A percentile compares a stretch with the other conserved stretches of the same genome.
Evolutionary conservation across 2,329 filamentous ascomycete species (phyloP).

Genomic region (Xylariaceae sp.): DNA sequence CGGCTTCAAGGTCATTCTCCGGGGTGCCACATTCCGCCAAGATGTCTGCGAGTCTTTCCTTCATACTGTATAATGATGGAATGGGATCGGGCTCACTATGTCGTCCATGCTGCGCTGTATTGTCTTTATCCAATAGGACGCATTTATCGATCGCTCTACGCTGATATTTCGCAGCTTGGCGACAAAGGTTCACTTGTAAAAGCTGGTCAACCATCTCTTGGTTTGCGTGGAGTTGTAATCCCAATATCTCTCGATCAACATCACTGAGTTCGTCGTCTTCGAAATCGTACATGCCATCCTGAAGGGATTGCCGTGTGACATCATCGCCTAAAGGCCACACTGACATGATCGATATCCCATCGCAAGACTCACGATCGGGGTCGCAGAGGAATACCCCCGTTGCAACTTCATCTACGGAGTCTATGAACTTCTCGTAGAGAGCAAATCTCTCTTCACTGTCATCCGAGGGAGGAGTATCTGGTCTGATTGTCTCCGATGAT

Average conservation of each 20-base stretch:
- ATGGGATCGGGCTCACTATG: conserved; percentile 1
- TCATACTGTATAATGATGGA: conserved; percentile 20
- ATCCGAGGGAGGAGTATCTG: conserved; percentile 1
- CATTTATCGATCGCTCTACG: conserved; percentile 22
- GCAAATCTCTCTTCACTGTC: conserved; percentile 14
- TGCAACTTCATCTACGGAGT: conserved; percentile 27
- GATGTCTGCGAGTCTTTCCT: conserved; percentile 27
- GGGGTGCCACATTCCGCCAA: conserved; percentile 14
- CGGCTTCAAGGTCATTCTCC: not conserved
- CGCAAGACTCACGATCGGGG: conserved; percentile 3
- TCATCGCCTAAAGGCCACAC: conserved; percentile 8
- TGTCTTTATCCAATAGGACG: conserved; percentile 14
- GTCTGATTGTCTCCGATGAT: not conserved
- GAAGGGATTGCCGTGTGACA: conserved; percentile 12
- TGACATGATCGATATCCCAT: conserved; percentile 4
- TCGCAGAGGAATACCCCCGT: conserved; percentile 22
- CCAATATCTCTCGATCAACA: conserved; percentile 20
- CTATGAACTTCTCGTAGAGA: conserved; percentile 21
- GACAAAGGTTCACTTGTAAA: conserved; percentile 20
- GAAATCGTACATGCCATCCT: conserved; percentile 25
- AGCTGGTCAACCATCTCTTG: conserved; percentile 23
- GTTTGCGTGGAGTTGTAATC: conserved; percentile 21
- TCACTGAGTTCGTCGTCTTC: conserved; percentile 21
- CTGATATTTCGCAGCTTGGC: conserved; percentile 23
- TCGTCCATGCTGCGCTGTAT: conserved; percentile 3